Base-by-base conservation (phyloP, 2,329 filamentous ascomycete genomes). In the Paecilomyces sp. region DNA sequence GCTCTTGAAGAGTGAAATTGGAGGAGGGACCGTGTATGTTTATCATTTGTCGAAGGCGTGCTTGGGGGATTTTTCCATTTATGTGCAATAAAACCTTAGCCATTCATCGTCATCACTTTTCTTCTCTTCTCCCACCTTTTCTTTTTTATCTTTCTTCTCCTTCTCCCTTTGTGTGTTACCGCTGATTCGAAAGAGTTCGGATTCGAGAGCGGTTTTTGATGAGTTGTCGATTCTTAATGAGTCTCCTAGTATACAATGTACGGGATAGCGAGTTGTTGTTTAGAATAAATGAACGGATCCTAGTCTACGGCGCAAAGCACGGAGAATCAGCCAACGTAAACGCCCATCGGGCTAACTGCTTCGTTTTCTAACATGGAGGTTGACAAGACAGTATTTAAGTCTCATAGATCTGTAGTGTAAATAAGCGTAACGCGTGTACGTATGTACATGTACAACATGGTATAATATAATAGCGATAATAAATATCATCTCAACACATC, bases 111-210 rank as follows among this genome's bases (percentile, higher is more conserved):
- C 55, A 7, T 52, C n/a, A 36, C 64, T 61, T 60, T 28, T 28
- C 25, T 28, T 28, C 25, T 28, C 25, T 28, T 28, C 25, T 28
- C 25, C 6, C 25, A 28, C 25, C 25, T 63, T 57, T 57, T 55
- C 41, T 62, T 62, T 41, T 60, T 55, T 55, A 55, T 58, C 56
- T 61, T 62, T 59, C 51, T 57, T 60, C 41, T 62, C 62, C 50
- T 60, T 56, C 55, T 58, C 57, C 57, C 60, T 59, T 51, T 57
- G 58, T 61, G 57, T 59, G 62, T 57, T 55, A 24, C 24, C 8
- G 28, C 28, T 30, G 51, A 22, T 28, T 25, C 28, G 51, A 25
- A 53, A 12, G 7, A 11, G 22, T 22, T 30, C 22, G 28, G 28
- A 11, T 25, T 25, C 28, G 24, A 53, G 25, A 24, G 58, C 64